Conservation (phyloP, 768 basidiomycete species). For the Kondoa malvinella region DNA sequence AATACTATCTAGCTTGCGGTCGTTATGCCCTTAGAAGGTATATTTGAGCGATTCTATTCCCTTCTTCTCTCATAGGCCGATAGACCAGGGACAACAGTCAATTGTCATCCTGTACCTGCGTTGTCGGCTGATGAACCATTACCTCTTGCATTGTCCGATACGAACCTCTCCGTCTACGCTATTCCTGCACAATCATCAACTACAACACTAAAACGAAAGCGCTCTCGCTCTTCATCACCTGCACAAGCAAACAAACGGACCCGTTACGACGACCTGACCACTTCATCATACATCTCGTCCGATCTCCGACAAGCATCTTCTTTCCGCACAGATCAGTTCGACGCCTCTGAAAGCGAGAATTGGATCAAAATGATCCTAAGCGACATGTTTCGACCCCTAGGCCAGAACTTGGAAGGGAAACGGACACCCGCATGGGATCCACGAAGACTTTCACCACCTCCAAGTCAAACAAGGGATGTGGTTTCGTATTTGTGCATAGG, state of each 20-base stretch:
- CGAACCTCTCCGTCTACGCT: neutral
- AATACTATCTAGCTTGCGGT: neutral
- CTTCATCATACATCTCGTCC: neutral
- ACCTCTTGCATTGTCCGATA: neutral
- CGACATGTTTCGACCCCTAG: conserved; percentile 7
- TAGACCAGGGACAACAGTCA: neutral
- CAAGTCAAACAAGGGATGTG: conserved; percentile 19
- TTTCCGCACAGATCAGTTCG: neutral
- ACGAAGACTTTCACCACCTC: conserved; percentile 14
- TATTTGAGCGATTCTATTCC: neutral
- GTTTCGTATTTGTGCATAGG: conserved; percentile 38
- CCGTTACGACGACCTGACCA: neutral
- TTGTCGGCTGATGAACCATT: neutral
- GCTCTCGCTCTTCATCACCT: neutral
- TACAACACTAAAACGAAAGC: neutral
- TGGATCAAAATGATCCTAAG: neutral
- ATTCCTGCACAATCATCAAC: conserved; percentile 5
- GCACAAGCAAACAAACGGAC: neutral
- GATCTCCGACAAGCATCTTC: neutral
- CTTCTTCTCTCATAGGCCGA: conserved; percentile 13
- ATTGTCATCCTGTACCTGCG: neutral
- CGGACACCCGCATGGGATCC: conserved; percentile 16
- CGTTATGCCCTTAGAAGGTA: conserved; percentile 4
- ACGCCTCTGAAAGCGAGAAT: neutral
- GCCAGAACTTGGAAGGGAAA: neutral